Conservation (phyloP, 1,284 basidiomycete species). For the Microbotryum violaceum region DNA sequence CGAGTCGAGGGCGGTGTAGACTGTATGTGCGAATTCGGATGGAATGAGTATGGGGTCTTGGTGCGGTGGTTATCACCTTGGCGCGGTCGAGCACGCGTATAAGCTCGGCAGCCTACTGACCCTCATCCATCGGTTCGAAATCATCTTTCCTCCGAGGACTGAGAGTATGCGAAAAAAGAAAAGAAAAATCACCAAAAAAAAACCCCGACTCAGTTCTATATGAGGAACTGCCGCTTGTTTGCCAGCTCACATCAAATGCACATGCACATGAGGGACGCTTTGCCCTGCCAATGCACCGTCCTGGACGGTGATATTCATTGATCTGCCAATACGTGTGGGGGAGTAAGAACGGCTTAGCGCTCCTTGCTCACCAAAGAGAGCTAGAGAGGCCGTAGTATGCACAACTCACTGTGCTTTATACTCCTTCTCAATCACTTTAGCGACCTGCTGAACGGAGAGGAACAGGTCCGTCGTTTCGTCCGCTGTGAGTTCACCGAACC, state of each 20-base stretch:
- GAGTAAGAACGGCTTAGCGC: not conserved
- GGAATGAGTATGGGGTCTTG: not conserved
- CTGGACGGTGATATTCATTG: conserved; percentile 45
- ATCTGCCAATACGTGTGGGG: conserved; percentile 1
- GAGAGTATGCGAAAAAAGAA: conserved; percentile 53
- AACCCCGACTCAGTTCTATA: conserved; percentile 79
- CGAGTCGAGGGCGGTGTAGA: conserved; percentile 35
- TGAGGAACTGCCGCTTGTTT: conserved; percentile 52
- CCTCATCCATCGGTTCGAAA: conserved; percentile 49
- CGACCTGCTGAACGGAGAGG: conserved; percentile 55
- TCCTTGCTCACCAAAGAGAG: not conserved
- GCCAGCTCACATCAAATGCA: conserved; percentile 73
- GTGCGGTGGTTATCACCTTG: not conserved
- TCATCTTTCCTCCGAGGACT: conserved; percentile 12
- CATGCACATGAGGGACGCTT: conserved; percentile 79
- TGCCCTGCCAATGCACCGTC: conserved; percentile 74
- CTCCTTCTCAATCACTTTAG: conserved; percentile 42
- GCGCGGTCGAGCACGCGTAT: not conserved
- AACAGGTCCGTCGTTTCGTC: conserved; percentile 72
- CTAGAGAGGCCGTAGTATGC: conserved; percentile 43
- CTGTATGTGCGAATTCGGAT: not conserved
- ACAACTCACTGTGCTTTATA: conserved; percentile 54
- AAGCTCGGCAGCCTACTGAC: not conserved
- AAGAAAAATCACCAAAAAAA: too few species aligned
- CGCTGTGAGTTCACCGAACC: conserved; percentile 62